Evolutionary conservation across 495 filamentous ascomycete species (phyloP), one percentile per base, ranked within the genome.

Genomic region (Glonium stellatum): DNA sequence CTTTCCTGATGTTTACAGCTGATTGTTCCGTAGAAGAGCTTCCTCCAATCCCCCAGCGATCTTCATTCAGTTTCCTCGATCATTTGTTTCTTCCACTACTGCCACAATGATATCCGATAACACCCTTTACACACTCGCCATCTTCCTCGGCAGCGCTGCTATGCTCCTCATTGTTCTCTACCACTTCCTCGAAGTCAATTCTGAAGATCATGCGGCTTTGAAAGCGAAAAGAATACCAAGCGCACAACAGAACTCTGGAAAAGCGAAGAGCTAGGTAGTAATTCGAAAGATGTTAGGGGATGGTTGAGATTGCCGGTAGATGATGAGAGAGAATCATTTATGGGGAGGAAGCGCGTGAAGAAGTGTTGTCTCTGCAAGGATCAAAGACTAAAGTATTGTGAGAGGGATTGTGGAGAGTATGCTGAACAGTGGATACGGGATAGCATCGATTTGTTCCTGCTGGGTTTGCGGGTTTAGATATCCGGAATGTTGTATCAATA

Each of bases 171-270:
- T 96, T 50, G 84, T 97, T 47, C 75, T 96, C 19, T 97, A 97
- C 80, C 90, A 96, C 76, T 97, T 95, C 79, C 86, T 99, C 67
- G 92, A 97, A 69, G 84, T 97, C 78, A 98, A 98, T 72, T 84
- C 91, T 36, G 75, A 79, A 60, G 83, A 89, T 48, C 79, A 80
- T 25, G 67, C 66, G 25, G 37, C 62, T 2, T 31, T 62, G 47
- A 71, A 68, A 54, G 69, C 66, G 21, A 68, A 70, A 56, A 60
- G 62, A 10, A 47, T 69, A 57, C 67, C 71, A 52, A 67, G 36
- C 60, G 58, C 48, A 31, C 48, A 51, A 15, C 51, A 67, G 67
- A 55, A 42, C 70, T 61, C 61, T 48, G 60, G 57, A 35, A 64
- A 66, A 57, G 60, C 54, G 27, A 64, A 57, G 55, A 70, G 58